Base-by-base conservation (phyloP, 345 rosid species). In the Noccaea bulbosa region DNA sequence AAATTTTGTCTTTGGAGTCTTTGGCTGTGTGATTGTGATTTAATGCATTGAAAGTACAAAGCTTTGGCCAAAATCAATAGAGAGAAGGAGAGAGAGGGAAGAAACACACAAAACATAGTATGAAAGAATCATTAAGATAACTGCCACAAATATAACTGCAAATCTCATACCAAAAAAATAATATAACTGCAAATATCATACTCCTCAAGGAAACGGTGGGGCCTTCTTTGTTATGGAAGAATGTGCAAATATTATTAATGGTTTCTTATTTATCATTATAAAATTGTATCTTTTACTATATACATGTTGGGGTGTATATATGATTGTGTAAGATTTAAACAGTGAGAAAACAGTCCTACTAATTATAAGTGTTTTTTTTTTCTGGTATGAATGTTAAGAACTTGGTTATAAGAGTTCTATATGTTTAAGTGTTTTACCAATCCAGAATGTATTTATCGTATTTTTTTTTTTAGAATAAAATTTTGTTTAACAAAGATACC, bases 101-200 rank as follows among this genome's bases (percentile, higher is more conserved):
- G 37, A 48, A 33, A 58, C 59, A 58, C 51, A 57, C 53, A 65
- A 50, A 48, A 73, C 53, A 58, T 49, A n/a, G n/a, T n/a, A 73
- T 59, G 65, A 77, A 58, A 57, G 65, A 66, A 51, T 60, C 61
- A 74, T 74, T 60, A 67, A 60, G 78, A 60, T 74, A 52, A 74
- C 78, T 74, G 78, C 73, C 73, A 74, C 73, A 60, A 52, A 68
- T 67, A 74, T 54, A 74, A 74, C 64, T 74, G 73, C 78, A 74
- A 52, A 67, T 67, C 33, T 43, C 73, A 74, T 35, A 51, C 72
- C n/a, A n/a, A n/a, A n/a, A n/a, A n/a, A n/a, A n/a, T n/a, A 52
- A 68, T 67, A 74, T 54, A 74, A 74, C 64, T 74, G 73, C 78
- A 74, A 52, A 67, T 67, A 40, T 43, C 73, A 74, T 35, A 51